Percentiles rank a stretch among this genome's conserved stretches.
Evolutionary conservation across 2,329 filamentous ascomycete species (phyloP).

Genomic region (Exophiala calicioides): DNA sequence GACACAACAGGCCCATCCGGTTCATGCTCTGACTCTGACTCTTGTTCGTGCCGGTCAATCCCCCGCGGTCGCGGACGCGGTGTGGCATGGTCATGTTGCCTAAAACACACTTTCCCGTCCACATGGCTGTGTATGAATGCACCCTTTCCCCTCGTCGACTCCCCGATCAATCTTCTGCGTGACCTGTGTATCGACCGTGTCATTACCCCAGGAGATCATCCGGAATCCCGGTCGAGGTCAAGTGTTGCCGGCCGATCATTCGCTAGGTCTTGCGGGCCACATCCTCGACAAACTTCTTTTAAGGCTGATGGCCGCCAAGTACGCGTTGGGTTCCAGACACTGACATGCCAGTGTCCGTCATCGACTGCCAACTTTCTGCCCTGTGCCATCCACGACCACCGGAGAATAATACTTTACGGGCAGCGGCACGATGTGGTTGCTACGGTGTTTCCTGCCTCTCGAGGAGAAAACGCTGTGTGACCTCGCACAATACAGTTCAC

Average conservation of each 20-base stretch:
- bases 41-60: constrained; percentile 3
- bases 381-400: too few relatives aligned
- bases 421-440: too few relatives aligned
- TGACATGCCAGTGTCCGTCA: too few relatives aligned
- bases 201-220: constrained; percentile 21
- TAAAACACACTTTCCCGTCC: constrained; percentile 5
- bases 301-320: constrained; percentile 18
- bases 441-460: too few relatives aligned
- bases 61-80: constrained; percentile 16
- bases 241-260: constrained; percentile 17
- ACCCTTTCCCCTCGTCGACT: constrained; percentile 13
- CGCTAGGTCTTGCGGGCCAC: constrained; percentile 4
- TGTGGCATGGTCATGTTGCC: constrained; percentile 20
- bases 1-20: too few relatives aligned
- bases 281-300: too few relatives aligned
- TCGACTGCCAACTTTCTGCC: too few relatives aligned
- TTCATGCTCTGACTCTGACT: constrained; percentile 1
- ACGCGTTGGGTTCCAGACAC: too few relatives aligned
- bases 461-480: constrained; percentile 9
- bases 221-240: constrained; percentile 11
- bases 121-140: constrained; percentile 18
- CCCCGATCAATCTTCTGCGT: constrained; percentile 11
- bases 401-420: too few relatives aligned
- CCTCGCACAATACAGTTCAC: constrained; percentile 3
- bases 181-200: constrained; percentile 21